phyloP scores from a whole-genome alignment of 1,284 basidiomycete species.

The Melanopsichium pennsylvanicum region DNA sequence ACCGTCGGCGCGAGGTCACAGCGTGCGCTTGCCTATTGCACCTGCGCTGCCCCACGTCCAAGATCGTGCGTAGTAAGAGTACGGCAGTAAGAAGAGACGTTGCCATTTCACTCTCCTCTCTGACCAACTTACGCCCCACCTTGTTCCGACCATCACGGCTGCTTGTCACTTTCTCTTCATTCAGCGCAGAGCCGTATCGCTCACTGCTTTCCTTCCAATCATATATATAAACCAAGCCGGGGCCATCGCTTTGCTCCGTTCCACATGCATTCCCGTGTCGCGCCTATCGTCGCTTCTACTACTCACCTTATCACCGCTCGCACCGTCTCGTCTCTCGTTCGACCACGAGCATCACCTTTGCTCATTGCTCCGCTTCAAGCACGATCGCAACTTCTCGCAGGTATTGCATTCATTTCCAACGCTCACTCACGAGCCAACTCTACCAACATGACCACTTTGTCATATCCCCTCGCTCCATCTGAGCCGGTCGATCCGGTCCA shows the following conservation, averaged over 20 bases:
- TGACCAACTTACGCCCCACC: too few species aligned
- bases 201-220: background rate
- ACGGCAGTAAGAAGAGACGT: too few species aligned
- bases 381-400: background rate
- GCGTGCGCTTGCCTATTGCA: too few species aligned
- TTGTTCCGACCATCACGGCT: too few species aligned
- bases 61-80: too few species aligned
- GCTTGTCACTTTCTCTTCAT: background rate
- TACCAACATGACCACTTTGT: slow-evolving; percentile 23
- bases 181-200: too few species aligned
- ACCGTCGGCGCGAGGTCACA: too few species aligned
- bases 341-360: background rate
- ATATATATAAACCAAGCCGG: background rate
- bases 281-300: slow-evolving; percentile 6
- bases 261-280: slow-evolving; percentile 22
- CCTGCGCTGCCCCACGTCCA: too few species aligned
- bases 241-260: slow-evolving; percentile 5
- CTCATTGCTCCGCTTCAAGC: background rate
- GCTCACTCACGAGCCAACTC: background rate
- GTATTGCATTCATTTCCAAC: slow-evolving; percentile 10
- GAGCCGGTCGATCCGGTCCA: slow-evolving; percentile 37
- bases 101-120: too few species aligned
- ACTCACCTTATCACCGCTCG: slow-evolving; percentile 1
- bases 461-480: slow-evolving; percentile 29
- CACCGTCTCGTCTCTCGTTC: background rate